Conservation (phyloP, 2,329 filamentous ascomycete genomes). For the Neofusicoccum umdonicola region DNA sequence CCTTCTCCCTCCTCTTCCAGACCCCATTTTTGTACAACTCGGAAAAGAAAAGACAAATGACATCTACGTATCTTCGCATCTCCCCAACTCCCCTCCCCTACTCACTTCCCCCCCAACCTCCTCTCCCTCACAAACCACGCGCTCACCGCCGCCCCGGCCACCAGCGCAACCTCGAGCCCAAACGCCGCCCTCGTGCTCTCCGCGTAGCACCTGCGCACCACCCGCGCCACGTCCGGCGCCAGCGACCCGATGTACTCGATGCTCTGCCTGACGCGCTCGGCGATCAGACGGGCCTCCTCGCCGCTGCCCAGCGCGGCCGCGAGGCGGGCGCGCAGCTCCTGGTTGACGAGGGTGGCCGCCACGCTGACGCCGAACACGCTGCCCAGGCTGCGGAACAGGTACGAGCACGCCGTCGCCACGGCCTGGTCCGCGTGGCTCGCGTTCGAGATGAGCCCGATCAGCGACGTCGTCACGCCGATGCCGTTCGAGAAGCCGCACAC, state of each 20-base stretch:
- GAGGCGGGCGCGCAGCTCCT: slow-evolving; percentile 60
- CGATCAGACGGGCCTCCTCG: slow-evolving; percentile 62
- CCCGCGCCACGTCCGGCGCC: slow-evolving; percentile 55
- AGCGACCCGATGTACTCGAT: slow-evolving; percentile 67
- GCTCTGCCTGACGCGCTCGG: slow-evolving; percentile 66
- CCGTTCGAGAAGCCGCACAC: slow-evolving; percentile 55
- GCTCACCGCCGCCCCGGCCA: slow-evolving; percentile 47
- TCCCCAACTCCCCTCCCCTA: not conserved
- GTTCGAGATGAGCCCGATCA: slow-evolving; percentile 71
- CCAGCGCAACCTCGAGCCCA: slow-evolving; percentile 49
- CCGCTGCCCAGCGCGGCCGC: slow-evolving; percentile 53
- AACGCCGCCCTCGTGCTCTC: slow-evolving; percentile 54
- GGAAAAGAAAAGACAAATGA: no score
- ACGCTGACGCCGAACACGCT: slow-evolving; percentile 66
- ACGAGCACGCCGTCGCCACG: slow-evolving; percentile 74
- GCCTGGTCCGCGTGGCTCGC: slow-evolving; percentile 66
- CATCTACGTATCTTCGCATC: not conserved
- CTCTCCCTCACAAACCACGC: slow-evolving; percentile 49
- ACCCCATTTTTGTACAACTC: not conserved
- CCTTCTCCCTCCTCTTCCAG: not conserved
- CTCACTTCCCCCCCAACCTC: slow-evolving; percentile 23
- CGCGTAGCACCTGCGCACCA: slow-evolving; percentile 68
- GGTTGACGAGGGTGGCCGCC: slow-evolving; percentile 69
- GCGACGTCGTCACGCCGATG: slow-evolving; percentile 66
- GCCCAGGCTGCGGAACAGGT: slow-evolving; percentile 74